Evolutionary conservation across 129 eudicot genomes (phyloP).

Genomic region (Escallonia herrerae): DNA sequence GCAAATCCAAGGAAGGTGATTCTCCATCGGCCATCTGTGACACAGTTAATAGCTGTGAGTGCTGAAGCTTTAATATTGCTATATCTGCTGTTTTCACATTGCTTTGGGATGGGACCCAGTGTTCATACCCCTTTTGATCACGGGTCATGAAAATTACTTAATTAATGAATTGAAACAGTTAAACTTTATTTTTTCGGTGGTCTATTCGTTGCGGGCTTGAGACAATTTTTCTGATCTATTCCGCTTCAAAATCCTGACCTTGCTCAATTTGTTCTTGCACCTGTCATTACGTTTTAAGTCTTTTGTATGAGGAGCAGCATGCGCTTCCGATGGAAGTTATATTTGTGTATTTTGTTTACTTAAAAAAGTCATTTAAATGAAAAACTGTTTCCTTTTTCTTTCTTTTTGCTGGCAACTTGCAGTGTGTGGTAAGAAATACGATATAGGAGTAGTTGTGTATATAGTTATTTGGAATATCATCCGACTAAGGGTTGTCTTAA

Average conservation of each 20-base stretch:
- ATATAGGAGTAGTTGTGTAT: not conserved
- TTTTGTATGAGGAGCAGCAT: no score
- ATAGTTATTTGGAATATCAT: not conserved
- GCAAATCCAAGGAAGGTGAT: slow-evolving; percentile 95
- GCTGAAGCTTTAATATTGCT: slow-evolving; percentile 7
- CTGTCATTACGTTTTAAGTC: no score
- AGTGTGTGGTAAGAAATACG: no score
- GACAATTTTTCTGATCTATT: no score
- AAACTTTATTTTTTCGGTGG: not conserved
- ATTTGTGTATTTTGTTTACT: no score
- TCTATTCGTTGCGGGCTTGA: not conserved
- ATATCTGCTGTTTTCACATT: not conserved
- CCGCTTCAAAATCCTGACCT: no score
- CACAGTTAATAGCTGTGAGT: slow-evolving; percentile 90
- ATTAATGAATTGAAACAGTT: not conserved
- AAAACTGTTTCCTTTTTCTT: no score
- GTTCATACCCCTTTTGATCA: not conserved
- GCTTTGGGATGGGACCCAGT: not conserved
- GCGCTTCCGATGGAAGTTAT: no score
- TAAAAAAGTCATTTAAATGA: no score
- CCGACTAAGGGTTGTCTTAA: not conserved
- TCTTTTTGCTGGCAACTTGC: no score
- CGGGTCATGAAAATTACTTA: not conserved
- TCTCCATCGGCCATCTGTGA: slow-evolving; percentile 80
- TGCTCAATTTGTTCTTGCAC: no score